phyloP scores from a whole-genome alignment of 169 alveolate species.

The Plasmodium knowlesi region DNA sequence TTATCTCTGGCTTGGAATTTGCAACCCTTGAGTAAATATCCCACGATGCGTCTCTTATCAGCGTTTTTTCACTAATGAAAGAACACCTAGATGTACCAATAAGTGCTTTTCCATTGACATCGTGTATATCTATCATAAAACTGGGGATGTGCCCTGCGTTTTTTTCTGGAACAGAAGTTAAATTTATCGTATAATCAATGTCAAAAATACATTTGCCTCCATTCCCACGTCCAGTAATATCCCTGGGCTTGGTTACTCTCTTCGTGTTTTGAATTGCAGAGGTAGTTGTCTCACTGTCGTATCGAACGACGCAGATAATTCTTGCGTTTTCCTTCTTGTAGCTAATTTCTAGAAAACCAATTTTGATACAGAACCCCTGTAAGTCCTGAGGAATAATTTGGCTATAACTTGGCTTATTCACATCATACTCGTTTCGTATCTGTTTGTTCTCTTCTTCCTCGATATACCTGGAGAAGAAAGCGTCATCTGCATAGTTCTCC shows the following conservation, averaged over 20 bases:
- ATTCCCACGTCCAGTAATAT: not conserved
- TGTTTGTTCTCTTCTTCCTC: constrained; percentile 6
- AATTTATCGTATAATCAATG: constrained; percentile 73
- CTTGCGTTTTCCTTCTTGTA: constrained; percentile 46
- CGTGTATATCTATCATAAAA: constrained; percentile 82
- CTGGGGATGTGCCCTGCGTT: constrained; percentile 85
- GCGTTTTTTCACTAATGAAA: constrained; percentile 78
- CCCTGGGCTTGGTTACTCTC: constrained; percentile 73
- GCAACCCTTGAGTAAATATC: constrained; percentile 75
- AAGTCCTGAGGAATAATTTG: constrained; percentile 19
- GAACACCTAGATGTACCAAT: constrained; percentile 78
- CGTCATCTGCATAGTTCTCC: not conserved
- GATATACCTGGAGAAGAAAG: not conserved
- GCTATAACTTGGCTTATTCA: not conserved
- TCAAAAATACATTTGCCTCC: constrained; percentile 80
- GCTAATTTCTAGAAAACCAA: constrained; percentile 33
- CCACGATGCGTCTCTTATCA: constrained; percentile 81
- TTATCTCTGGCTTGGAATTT: constrained; percentile 61
- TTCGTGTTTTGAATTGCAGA: constrained; percentile 71
- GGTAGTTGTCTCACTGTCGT: constrained; percentile 65
- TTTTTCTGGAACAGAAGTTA: constrained; percentile 83
- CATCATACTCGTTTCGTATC: not conserved
- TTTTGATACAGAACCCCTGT: constrained; percentile 20
- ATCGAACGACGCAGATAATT: constrained; percentile 76
- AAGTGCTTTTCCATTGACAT: constrained; percentile 24